Evolutionary conservation across 2,329 filamentous ascomycete species (phyloP).

Genomic region (Talaromyces sp.): DNA sequence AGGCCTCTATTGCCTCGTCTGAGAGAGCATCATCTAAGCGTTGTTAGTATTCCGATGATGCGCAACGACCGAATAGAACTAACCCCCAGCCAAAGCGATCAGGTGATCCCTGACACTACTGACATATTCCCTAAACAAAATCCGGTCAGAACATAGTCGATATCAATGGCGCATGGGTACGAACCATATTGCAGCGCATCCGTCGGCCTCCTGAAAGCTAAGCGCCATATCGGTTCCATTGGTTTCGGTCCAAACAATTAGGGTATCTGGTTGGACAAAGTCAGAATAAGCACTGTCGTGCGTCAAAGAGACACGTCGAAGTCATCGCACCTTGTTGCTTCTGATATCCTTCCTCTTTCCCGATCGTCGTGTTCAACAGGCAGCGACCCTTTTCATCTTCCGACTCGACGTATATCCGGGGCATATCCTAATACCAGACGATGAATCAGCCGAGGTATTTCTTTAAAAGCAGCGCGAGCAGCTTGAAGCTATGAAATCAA

Average conservation of each 20-base stretch:
- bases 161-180: conserved; percentile 19
- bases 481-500: not conserved
- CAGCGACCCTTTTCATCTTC: conserved; percentile 84
- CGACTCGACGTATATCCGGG: conserved; percentile 84
- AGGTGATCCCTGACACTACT: conserved; percentile 77
- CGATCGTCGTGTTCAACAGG: conserved; percentile 83
- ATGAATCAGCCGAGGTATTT: conserved; percentile 15
- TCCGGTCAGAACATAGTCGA: conserved; percentile 7
- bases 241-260: conserved; percentile 96
- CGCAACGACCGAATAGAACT: conserved; percentile 21
- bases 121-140: conserved; percentile 74
- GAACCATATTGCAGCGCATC: conserved; percentile 88
- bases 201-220: conserved; percentile 95
- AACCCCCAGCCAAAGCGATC: conserved; percentile 60
- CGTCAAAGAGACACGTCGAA: not conserved
- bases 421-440: conserved; percentile 62
- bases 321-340: conserved; percentile 84
- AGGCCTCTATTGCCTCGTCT: conserved; percentile 76
- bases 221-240: conserved; percentile 94
- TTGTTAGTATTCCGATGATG: conserved; percentile 17
- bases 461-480: not conserved
- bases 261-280: conserved; percentile 64
- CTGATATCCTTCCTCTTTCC: conserved; percentile 93
- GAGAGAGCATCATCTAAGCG: conserved; percentile 74
- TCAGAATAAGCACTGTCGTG: conserved; percentile 23